Evolutionary conservation across 2,329 filamentous ascomycete genomes (phyloP).

Genomic region (Colletotrichum siamense): DNA sequence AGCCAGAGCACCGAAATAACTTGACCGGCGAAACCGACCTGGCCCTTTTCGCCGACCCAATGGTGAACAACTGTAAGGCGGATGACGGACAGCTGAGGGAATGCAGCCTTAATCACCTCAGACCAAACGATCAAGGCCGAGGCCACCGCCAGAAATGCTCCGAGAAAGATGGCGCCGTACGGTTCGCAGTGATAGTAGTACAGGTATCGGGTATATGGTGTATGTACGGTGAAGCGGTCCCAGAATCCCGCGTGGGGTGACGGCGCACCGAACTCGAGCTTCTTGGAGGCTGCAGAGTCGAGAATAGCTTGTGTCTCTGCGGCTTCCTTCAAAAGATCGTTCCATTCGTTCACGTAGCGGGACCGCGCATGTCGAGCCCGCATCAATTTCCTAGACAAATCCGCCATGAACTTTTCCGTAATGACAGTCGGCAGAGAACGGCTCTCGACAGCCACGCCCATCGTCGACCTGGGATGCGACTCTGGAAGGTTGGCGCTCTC

Average conservation of each 20-base stretch:
- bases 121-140: constrained; percentile 92
- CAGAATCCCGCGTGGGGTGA: constrained; percentile 61
- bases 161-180: constrained; percentile 66
- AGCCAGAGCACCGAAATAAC: constrained; percentile 87
- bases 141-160: constrained; percentile 72
- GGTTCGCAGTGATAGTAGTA: constrained; percentile 79
- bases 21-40: constrained; percentile 87
- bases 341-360: constrained; percentile 87
- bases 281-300: constrained; percentile 81
- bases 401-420: constrained; percentile 91
- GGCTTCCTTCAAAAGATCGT: constrained; percentile 76
- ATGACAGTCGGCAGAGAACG: constrained; percentile 77
- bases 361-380: constrained; percentile 83
- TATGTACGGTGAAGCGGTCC: constrained; percentile 67
- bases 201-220: constrained; percentile 82
- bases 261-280: constrained; percentile 73
- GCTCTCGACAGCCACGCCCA: constrained; percentile 46
- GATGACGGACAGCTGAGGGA: constrained; percentile 76
- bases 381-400: constrained; percentile 81
- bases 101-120: constrained; percentile 84
- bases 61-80: constrained; percentile 75
- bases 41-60: constrained; percentile 71
- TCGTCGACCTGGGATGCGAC: constrained; percentile 49
- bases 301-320: constrained; percentile 80
- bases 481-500: constrained; percentile 78